These are phyloP conservation scores for Cladophialophora yegresii DNA, from an alignment of 2,329 filamentous ascomycete genomes.

Conservation along the genomic window DNA sequence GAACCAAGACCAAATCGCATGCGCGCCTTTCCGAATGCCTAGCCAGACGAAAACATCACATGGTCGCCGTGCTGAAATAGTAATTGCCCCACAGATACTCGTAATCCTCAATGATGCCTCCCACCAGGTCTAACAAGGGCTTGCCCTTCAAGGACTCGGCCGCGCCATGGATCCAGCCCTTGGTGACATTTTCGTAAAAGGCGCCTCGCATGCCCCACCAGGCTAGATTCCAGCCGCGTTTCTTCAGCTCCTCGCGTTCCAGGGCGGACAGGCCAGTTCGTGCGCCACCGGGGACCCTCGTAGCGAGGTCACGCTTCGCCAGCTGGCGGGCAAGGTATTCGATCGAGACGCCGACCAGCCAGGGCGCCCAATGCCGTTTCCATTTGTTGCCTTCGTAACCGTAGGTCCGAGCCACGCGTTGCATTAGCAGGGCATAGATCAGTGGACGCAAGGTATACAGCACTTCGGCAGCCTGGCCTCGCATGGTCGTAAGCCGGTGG, in stretches of 20 bases:
- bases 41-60: constrained; percentile 41
- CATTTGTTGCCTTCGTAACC: constrained; percentile 60
- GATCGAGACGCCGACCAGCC: constrained; percentile 80
- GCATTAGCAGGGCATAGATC: constrained; percentile 79
- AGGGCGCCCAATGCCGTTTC: constrained; percentile 84
- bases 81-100: constrained; percentile 98
- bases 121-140: constrained; percentile 76
- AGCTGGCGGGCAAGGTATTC: constrained; percentile 90
- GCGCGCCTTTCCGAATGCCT: background rate
- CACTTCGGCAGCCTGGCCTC: constrained; percentile 83
- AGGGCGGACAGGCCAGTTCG: constrained; percentile 72
- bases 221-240: constrained; percentile 82
- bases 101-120: constrained; percentile 89
- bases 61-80: constrained; percentile 74
- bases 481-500: constrained; percentile 67
- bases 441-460: constrained; percentile 88
- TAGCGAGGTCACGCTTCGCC: constrained; percentile 65
- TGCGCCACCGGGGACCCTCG: constrained; percentile 67
- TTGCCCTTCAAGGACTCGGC: constrained; percentile 70
- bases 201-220: constrained; percentile 98
- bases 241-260: constrained; percentile 85
- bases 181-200: constrained; percentile 89
- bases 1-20: background rate
- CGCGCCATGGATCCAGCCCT: constrained; percentile 47
- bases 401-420: constrained; percentile 46